Base-by-base conservation (phyloP, 768 basidiomycete species). In the Xerocomellus chrysenteron region DNA sequence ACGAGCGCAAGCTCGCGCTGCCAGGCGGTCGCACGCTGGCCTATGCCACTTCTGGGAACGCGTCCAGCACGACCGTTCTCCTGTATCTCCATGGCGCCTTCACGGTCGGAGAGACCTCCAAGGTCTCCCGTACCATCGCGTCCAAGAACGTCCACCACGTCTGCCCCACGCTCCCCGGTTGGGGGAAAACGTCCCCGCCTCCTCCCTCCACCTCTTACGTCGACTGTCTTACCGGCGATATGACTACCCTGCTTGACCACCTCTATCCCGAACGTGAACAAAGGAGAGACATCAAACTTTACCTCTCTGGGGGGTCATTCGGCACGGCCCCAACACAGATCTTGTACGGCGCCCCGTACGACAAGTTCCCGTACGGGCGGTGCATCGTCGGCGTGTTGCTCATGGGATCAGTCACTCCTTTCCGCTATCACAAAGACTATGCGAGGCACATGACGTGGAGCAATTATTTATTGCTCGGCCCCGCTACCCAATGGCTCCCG, bases 71-170 rank as follows among this genome's bases (percentile, higher is more conserved):
- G 2, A 73, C 73, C 14, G 66, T 86, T 24, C 67, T 84, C 43
- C 72, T 86, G 48, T 82, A 77, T 68, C 76, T 84, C 54, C 84
- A 85, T 60, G 82, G 82, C n/a, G 72, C 73, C 6, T 83, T 85
- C 65, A 68, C 74, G 37, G 61, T 83, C n/a, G 84, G 82, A 5
- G 71, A 75, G 32, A 76, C 77, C 5, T 67, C 72, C 33, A 59
- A 56, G 1, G 61, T 72, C 9, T 73, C 77, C 3, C 72, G 65
- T 14, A 60, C 68, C 30, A 61, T 82, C 54, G 35, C 72, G 11
- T 71, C 77, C 16, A 78, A 74, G 58, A 63, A 75, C 43, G 66
- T 80, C 5, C 82, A 81, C 61, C 70, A 71, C 49, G 64, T 85
- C 40, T 73, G 77, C 12, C 82, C 82, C 4, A 80, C 83, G 11